These are phyloP conservation scores for Aeschynomene evenia DNA, from an alignment of 306 rosid genomes.

Conservation along the genomic window DNA sequence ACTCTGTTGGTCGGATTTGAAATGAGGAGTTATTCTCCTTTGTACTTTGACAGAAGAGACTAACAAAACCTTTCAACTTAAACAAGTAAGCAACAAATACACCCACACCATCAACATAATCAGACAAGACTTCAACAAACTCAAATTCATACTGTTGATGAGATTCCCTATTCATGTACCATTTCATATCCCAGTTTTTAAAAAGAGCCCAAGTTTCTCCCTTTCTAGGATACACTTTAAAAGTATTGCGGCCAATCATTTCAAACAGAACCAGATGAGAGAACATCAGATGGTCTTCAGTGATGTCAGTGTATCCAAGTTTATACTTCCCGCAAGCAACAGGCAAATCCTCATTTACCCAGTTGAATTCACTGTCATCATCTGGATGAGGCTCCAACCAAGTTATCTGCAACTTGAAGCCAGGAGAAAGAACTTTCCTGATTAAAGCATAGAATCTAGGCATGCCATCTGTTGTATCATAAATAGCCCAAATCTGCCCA, in stretches of 20 bases:
- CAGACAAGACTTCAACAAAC: slow-evolving; percentile 66
- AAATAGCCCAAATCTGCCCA: slow-evolving; percentile 88
- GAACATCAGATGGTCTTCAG: slow-evolving; percentile 53
- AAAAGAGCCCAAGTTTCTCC: slow-evolving; percentile 91
- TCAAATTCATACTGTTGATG: slow-evolving; percentile 52
- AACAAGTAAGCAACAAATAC: slow-evolving; percentile 45
- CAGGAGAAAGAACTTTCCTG: slow-evolving; percentile 58
- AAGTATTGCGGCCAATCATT: slow-evolving; percentile 35
- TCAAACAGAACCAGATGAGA: slow-evolving; percentile 60
- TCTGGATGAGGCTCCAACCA: slow-evolving; percentile 75
- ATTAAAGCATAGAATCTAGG: slow-evolving; percentile 85
- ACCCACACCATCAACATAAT: slow-evolving; percentile 49
- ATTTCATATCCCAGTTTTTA: slow-evolving; percentile 75
- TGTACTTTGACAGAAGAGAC: slow-evolving; percentile 55
- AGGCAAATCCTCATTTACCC: slow-evolving; percentile 56
- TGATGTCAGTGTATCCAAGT: slow-evolving; percentile 35
- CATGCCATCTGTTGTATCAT: slow-evolving; percentile 71
- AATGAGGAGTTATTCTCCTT: slow-evolving; percentile 33
- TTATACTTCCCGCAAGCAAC: slow-evolving; percentile 73
- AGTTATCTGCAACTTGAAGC: slow-evolving; percentile 63
- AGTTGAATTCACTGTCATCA: slow-evolving; percentile 43
- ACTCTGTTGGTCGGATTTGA: slow-evolving; percentile 48
- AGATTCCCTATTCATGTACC: slow-evolving; percentile 45
- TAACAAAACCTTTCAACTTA: slow-evolving; percentile 67
- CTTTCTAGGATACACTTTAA: slow-evolving; percentile 63